Percentiles rank a stretch among this genome's conserved stretches.
Evolutionary conservation across 352 stramenopile genomes (phyloP).

Genomic region (Pythium dissimile): DNA sequence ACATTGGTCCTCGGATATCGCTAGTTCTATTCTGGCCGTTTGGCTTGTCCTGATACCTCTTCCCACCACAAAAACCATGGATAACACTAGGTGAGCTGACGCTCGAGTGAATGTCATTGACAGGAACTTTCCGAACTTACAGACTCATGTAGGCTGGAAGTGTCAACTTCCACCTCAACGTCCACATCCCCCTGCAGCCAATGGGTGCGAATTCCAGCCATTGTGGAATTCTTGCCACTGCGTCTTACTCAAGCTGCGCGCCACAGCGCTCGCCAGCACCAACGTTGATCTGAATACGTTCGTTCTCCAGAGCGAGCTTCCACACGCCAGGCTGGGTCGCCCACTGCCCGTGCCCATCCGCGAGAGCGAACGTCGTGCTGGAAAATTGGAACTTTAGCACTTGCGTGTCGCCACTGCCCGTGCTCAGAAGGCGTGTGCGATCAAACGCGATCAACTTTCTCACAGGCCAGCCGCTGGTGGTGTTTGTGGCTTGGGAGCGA

Average conservation of each 20-base stretch:
- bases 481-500: not conserved
- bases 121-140: not conserved
- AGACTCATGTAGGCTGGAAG: too few relatives aligned
- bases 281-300: not conserved
- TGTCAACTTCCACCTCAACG: too few relatives aligned
- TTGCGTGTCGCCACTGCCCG: constrained; percentile 18
- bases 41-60: too few relatives aligned
- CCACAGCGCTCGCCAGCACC: not conserved
- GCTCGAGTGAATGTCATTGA: not conserved
- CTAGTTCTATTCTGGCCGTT: too few relatives aligned
- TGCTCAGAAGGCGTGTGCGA: constrained; percentile 34
- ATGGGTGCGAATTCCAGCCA: too few relatives aligned
- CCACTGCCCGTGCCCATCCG: constrained; percentile 34
- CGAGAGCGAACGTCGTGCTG: constrained; percentile 36
- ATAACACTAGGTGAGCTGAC: not conserved
- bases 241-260: not conserved
- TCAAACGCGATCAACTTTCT: constrained; percentile 57
- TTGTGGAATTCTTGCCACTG: too few relatives aligned
- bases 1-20: too few relatives aligned
- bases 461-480: constrained; percentile 29
- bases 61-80: too few relatives aligned
- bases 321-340: constrained; percentile 36
- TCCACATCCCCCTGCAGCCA: too few relatives aligned
- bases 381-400: constrained; percentile 30
- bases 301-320: constrained; percentile 18